phyloP scores from a whole-genome alignment of 2,329 filamentous ascomycete species.

The Alternaria incomplexa region DNA sequence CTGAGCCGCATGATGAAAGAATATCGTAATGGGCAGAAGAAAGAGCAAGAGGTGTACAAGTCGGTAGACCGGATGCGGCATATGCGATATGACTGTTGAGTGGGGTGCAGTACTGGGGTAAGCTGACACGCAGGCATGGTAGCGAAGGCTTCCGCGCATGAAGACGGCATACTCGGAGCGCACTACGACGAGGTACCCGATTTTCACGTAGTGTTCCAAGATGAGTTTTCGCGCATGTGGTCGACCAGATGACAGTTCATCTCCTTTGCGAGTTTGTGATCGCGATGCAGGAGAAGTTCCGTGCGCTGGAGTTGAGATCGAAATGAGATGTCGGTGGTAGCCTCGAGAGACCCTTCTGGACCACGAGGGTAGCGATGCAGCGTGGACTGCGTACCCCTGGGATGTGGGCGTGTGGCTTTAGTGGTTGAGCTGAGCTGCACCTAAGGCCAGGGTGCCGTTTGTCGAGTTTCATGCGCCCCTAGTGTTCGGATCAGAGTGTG shows the following conservation, averaged over 20 bases:
- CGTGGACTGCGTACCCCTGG: constrained; percentile 2
- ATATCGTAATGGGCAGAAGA: not conserved
- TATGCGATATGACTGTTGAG: not conserved
- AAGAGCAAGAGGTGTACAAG: not conserved
- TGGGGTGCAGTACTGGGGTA: constrained; percentile 6
- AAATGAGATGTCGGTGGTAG: constrained; percentile 3
- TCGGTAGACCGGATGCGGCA: constrained; percentile 1
- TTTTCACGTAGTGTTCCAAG: not conserved
- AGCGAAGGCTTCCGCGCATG: constrained; percentile 11
- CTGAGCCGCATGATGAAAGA: not conserved
- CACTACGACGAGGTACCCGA: constrained; percentile 1
- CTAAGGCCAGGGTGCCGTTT: constrained; percentile 11
- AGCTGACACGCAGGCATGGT: constrained; percentile 5
- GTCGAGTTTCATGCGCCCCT: constrained; percentile 27
- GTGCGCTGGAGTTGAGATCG: constrained; percentile 8
- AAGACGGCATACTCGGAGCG: constrained; percentile 9
- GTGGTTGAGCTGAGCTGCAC: constrained; percentile 15
- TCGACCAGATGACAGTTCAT: not conserved
- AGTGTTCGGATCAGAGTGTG: constrained; percentile 15
- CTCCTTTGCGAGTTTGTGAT: constrained; percentile 5
- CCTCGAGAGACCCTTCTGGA: constrained; percentile 6
- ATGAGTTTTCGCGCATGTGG: not conserved
- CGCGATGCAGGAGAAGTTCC: constrained; percentile 8
- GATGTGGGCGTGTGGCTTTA: constrained; percentile 9
- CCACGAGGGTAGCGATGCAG: constrained; percentile 2